These are phyloP conservation scores for Taphrina flavorubra DNA, from an alignment of 1,139 yeast genomes.

Conservation along the genomic window DNA sequence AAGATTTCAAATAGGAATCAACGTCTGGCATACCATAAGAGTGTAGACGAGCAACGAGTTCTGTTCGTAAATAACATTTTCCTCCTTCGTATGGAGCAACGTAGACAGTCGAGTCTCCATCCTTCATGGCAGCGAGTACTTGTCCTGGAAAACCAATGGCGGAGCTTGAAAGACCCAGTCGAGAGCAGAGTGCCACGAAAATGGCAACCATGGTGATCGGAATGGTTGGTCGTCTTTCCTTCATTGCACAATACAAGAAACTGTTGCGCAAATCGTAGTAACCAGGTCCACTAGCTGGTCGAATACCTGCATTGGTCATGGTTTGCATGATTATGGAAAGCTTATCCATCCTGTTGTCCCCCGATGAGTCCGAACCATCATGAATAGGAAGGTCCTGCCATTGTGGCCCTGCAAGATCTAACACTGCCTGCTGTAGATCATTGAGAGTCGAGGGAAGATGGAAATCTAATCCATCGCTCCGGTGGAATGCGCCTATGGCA, in stretches of 20 bases:
- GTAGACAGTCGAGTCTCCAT: constrained; percentile 5
- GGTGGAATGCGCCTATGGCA: constrained; percentile 18
- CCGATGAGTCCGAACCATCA: neutral
- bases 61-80: constrained; percentile 7
- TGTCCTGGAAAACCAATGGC: constrained; percentile 34
- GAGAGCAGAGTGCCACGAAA: constrained; percentile 18
- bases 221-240: constrained; percentile 18
- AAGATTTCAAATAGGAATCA: neutral
- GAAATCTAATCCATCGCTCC: constrained; percentile 16
- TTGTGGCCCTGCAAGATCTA: neutral
- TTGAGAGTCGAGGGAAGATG: constrained; percentile 11
- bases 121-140: constrained; percentile 24
- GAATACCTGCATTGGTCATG: constrained; percentile 11
- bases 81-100: constrained; percentile 30
- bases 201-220: constrained; percentile 32
- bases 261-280: constrained; percentile 30
- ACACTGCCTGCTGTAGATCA: neutral
- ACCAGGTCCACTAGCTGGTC: constrained; percentile 14
- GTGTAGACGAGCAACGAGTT: constrained; percentile 16
- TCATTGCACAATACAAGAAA: constrained; percentile 20
- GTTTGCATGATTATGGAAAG: constrained; percentile 9
- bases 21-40: constrained; percentile 9
- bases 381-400: constrained; percentile 19
- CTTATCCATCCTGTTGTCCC: neutral
- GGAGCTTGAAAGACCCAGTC: constrained; percentile 13